Evolutionary conservation across 2,329 filamentous ascomycete genomes (phyloP).

Genomic region (Fusarium penzigii): DNA sequence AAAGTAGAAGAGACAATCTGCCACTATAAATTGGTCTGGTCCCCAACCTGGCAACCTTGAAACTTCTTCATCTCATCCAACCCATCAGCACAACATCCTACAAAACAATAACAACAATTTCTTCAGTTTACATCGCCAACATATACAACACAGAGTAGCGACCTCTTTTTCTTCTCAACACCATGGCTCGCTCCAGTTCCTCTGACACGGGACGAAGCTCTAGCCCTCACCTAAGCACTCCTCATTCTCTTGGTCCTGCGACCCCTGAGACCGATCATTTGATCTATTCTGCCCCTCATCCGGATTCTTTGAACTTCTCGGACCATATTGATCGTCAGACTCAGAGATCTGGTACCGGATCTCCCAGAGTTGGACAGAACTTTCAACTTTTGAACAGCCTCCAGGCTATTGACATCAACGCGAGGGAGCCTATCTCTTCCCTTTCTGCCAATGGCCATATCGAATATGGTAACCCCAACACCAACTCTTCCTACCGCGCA

Average conservation of each 20-base stretch:
- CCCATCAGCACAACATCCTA: too few relatives aligned
- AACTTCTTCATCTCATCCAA: not conserved
- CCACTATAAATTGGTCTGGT: not conserved
- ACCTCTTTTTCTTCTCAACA: not conserved
- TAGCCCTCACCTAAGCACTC: not conserved
- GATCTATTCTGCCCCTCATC: not conserved
- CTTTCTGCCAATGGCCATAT: too few relatives aligned
- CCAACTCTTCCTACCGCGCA: too few relatives aligned
- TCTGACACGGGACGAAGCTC: not conserved
- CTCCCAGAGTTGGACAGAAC: not conserved
- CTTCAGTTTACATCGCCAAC: not conserved
- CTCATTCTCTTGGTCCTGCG: not conserved
- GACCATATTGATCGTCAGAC: not conserved
- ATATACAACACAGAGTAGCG: not conserved
- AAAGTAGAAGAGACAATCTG: not conserved
- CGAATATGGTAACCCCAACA: too few relatives aligned
- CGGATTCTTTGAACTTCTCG: not conserved
- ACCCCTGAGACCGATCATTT: not conserved
- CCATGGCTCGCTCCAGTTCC: not conserved
- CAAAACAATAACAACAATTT: not conserved
- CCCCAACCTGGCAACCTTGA: not conserved
- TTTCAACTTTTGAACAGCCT: not conserved
- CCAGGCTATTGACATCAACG: not conserved
- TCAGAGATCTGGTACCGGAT: not conserved
- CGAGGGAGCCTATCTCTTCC: not conserved